Conservation (phyloP, 2,329 filamentous ascomycete genomes). For the Phyllosticta ampelicida region DNA sequence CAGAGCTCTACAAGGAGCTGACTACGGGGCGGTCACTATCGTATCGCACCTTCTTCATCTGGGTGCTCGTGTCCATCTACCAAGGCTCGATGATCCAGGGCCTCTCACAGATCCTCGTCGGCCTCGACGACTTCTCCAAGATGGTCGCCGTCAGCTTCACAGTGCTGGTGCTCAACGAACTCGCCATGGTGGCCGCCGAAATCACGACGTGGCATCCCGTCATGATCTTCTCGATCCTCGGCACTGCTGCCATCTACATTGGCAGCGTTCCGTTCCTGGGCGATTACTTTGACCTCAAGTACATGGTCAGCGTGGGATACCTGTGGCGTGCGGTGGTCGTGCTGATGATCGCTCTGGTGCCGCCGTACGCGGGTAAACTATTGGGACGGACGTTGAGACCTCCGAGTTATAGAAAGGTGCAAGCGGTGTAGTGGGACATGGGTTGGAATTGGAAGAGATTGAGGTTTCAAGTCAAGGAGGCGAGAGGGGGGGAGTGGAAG, state of each 20-base stretch:
- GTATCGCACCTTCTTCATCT: conserved; percentile 92
- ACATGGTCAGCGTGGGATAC: conserved; percentile 69
- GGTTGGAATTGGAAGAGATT: not conserved
- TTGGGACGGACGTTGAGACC: conserved; percentile 78
- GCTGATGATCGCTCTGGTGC: conserved; percentile 66
- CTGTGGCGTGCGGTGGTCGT: conserved; percentile 81
- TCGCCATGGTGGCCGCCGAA: conserved; percentile 94
- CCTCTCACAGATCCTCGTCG: conserved; percentile 77
- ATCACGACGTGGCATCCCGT: conserved; percentile 94
- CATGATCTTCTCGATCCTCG: conserved; percentile 77
- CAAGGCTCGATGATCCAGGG: conserved; percentile 94
- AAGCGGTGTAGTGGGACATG: conserved; percentile 42
- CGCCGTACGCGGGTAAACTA: conserved; percentile 78
- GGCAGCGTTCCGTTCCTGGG: conserved; percentile 77
- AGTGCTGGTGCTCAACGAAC: conserved; percentile 82
- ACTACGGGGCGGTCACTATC: conserved; percentile 76
- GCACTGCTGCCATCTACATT: conserved; percentile 71
- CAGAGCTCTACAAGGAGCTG: conserved; percentile 96
- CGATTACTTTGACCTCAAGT: conserved; percentile 78
- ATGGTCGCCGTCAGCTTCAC: conserved; percentile 93
- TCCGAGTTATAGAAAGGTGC: conserved; percentile 89
- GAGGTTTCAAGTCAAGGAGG: not conserved
- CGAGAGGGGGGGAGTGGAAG: no score
- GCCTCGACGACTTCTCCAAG: conserved; percentile 41
- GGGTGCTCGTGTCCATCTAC: conserved; percentile 91